Percentiles rank a stretch among this genome's conserved stretches.
Conservation (phyloP, 129 eudicot species). For the Centaurea solstitialis region DNA sequence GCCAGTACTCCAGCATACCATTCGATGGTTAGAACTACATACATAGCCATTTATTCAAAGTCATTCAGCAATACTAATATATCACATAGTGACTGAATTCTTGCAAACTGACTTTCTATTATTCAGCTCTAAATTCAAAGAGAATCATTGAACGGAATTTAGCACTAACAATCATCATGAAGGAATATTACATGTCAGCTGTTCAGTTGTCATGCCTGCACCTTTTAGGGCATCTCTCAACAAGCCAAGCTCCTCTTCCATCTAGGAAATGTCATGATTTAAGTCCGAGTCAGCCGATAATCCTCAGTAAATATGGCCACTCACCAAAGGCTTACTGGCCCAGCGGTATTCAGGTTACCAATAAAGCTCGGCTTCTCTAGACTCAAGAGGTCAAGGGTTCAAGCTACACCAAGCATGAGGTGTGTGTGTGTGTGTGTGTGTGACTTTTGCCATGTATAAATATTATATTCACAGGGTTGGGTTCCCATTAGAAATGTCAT, state of each 20-base stretch:
- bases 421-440: too few relatives aligned
- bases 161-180: slow-evolving; percentile 10
- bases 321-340: not conserved
- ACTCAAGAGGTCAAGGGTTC: not conserved
- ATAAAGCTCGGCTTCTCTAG: not conserved
- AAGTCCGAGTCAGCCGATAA: not conserved
- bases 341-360: not conserved
- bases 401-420: not conserved
- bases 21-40: slow-evolving; percentile 66
- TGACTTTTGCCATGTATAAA: not conserved
- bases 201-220: slow-evolving; percentile 45
- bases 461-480: too few relatives aligned
- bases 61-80: not conserved
- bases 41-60: slow-evolving; percentile 24
- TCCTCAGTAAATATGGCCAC: not conserved
- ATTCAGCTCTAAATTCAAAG: slow-evolving; percentile 10
- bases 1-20: slow-evolving; percentile 87
- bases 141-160: not conserved
- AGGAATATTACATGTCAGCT: slow-evolving; percentile 64
- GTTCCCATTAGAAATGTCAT: too few relatives aligned
- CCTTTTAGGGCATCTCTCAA: slow-evolving; percentile 56
- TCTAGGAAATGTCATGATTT: slow-evolving; percentile 39
- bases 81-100: not conserved
- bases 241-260: slow-evolving; percentile 67
- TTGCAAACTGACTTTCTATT: not conserved